A percentile compares a stretch with the other conserved stretches of the same genome.
phyloP scores from a whole-genome alignment of 225 moss, liverwort and hornwort species.

The Pseudoscleropodium purum region DNA sequence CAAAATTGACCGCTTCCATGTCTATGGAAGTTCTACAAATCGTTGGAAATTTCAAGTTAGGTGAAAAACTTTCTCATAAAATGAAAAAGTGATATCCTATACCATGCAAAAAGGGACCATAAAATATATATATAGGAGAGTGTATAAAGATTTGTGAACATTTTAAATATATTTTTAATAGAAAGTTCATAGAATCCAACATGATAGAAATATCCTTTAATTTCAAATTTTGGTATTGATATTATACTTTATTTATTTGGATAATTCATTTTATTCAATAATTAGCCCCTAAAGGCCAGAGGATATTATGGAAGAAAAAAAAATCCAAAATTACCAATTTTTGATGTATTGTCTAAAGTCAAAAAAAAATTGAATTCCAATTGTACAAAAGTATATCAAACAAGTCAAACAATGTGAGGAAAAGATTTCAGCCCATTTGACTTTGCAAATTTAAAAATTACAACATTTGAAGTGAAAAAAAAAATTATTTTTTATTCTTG shows the following conservation, averaged over 20 bases:
- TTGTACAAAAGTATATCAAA: not conserved
- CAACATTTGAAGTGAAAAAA: too few relatives aligned
- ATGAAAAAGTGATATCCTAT: not conserved
- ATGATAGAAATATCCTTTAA: not conserved
- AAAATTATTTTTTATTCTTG: too few relatives aligned
- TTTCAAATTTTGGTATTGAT: not conserved
- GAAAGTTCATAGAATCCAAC: not conserved
- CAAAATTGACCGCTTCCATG: not conserved
- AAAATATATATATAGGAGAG: not conserved
- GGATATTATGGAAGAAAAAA: not conserved
- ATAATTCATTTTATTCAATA: not conserved
- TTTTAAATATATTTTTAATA: not conserved
- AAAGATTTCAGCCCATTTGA: too few relatives aligned
- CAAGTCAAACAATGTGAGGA: not conserved
- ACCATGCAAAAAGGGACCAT: rapidly evolving
- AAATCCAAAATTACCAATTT: not conserved
- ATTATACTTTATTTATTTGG: not conserved
- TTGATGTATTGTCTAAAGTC: not conserved
- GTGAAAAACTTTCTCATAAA: not conserved
- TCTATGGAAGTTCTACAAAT: not conserved
- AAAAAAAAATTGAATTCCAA: not conserved
- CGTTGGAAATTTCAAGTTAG: too few relatives aligned
- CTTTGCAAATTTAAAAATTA: too few relatives aligned
- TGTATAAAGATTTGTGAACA: rapidly evolving
- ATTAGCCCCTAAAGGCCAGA: rapidly evolving